Base-by-base conservation (phyloP, 2,329 filamentous ascomycete species). In the Huntiella moniliformis region DNA sequence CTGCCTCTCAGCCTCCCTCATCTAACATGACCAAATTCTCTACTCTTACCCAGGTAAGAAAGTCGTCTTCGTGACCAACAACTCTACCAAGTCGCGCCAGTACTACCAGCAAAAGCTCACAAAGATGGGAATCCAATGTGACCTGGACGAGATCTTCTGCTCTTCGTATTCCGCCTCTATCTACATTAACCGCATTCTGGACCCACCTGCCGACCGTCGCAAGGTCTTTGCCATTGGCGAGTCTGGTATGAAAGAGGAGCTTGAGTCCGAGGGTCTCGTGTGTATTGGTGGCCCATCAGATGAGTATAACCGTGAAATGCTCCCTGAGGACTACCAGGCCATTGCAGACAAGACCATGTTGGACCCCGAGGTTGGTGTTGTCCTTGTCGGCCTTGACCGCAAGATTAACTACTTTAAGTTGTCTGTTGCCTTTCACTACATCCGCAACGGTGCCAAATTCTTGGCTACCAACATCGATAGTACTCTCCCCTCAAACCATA, bases 201-300 rank as follows among this genome's bases (percentile, higher is more conserved):
- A 82, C 54, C 75, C 92, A 3, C 77, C 80, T 2, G 63, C 73
- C 3, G 77, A 77, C 33, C 87, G 84, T 64, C 85, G 83, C 67
- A 95, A 95, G 61, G 91, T 98, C 52, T 98, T 84, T 58, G 83
- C 94, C 15, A 69, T 98, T 10, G 91, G 91, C 52, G 91, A 98
- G 65, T 71, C 74, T 4, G 91, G 91, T 45, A 85, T 98, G 51
- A 88, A 96, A 62, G 73, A 82, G 51, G 91, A 98, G 63, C 73
- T 98, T 18, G 70, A 70, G 35, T 74, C 79, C 42, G 88, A 96
- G 60, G 76, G 77, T 38, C 67, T 98, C 2, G 70, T 77, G 6
- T 85, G 79, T 59, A 73, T 93, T 55, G 87, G 91, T 53, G 91
- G 88, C 51, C 93, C 87, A 4, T 87, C 96, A 60, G 77, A 79